Evolutionary conservation across 257 asterid species (phyloP), one percentile per base, ranked within the genome.

Genomic region (Anisodus acutangulus): DNA sequence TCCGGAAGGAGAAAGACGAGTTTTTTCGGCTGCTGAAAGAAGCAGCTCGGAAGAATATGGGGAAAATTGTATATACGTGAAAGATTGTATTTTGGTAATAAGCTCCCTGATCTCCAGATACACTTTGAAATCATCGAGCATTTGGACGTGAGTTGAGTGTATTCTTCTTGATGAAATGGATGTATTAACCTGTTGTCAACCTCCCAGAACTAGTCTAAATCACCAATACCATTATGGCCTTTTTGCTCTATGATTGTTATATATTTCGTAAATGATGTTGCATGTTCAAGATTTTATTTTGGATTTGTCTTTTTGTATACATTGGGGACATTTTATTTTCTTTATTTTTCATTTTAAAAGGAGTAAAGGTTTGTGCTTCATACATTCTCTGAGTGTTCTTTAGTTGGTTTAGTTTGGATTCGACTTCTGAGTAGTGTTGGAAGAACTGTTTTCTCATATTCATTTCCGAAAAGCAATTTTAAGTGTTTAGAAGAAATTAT

Each of bases 101-200:
- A 78, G 85, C 89, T 83, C 72, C 92, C 98, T 83, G 91, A 89
- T 88, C 85, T 93, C 85, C 98, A 91, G 91, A 94, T 93, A 95
- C 99, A 95, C 89, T 95, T 94, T 85, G 97, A 95, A 81, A 90
- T 95, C 83, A 92, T 95, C 80, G 97, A 94, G 63, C 81, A 84
- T 84, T 82, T 95, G 92, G 98, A 92, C 87, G 94, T 93, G 10
- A 90, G 91, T 83, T 93, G 88, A 89, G 84, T 82, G 37, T 22
- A 31, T 63, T 43, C 47, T 51, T 54, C 57, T n/a, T 15, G 57
- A 17, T 68, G 80, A 39, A 26, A 37, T 62, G 35, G 43, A 4
- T 31, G 8, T 68, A 16, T 58, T 41, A 15, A 43, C 55, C 31
- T n/a, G 3, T 71, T 43, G 17, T 45, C 39, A 71, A 71, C 80